Base-by-base conservation (phyloP, 2,329 filamentous ascomycete genomes). In the Monosporascus cannonballus region DNA sequence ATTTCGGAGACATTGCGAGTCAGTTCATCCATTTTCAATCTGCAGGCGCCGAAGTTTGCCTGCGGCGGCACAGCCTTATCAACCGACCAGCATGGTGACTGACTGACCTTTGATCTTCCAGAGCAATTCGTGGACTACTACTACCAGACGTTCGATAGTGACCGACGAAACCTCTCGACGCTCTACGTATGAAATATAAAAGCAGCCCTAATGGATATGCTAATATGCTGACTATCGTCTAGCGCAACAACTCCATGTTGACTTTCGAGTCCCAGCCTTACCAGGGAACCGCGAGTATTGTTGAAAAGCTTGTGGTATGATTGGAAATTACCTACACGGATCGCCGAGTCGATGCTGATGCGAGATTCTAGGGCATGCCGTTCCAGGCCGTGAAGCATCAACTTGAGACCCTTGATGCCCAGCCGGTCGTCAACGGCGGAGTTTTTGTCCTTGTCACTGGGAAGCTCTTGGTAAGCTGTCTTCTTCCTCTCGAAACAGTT, bases 391-490 rank as follows among this genome's bases (percentile, higher is more conserved):
- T 96, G 62, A 79, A 81, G 70, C 92, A 96, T 75, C 76, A 86
- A 67, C 80, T 92, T 61, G 71, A 80, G 20, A 95, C 90, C 48
- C 76, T 90, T 51, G 91, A 96, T 71, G 85, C 89, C 45, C 94
- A 97, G 76, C 91, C 91, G 53, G 83, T 84, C 56, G 75, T 82
- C 39, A 70, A 77, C 39, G 86, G 85, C 51, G 84, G 85, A 59
- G 89, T 96, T 66, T 70, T 96, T 54, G 91, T 97, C 59, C 76
- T 96, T 56, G 89, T 97, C 53, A 96, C 90, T 42, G 94, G 94
- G 58, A 83, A 84, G 62, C 84, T 99, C 52, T 70, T 90, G 73
- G 92, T 94, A 82, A 57, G 85, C 69, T 42, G 27, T 27, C 11
- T 52, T 48, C 49, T 52, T 48, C 49, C 53, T 52, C 48, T 53